These are phyloP conservation scores for Filobasidium wieringae DNA, from an alignment of 768 basidiomycete genomes.

Conservation along the genomic window DNA sequence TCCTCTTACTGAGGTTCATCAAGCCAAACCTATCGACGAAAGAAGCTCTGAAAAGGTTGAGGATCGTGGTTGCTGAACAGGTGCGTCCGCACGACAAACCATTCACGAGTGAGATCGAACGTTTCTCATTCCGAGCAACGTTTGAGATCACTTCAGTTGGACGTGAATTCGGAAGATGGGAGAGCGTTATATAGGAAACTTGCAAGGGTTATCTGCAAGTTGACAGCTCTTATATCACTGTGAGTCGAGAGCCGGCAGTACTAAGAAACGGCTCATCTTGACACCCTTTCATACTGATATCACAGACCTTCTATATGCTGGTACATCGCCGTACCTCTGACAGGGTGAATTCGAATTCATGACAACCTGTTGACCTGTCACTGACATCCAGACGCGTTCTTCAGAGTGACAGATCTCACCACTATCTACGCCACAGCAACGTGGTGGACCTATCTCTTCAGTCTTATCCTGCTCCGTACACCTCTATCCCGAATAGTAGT, in stretches of 20 bases:
- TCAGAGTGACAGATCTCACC: constrained; percentile 70
- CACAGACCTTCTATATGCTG: constrained; percentile 28
- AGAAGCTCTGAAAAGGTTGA: constrained; percentile 48
- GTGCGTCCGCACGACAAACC: constrained; percentile 14
- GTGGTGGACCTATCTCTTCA: constrained; percentile 81
- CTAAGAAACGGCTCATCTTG: no score
- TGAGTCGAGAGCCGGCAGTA: no score
- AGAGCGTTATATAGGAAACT: constrained; percentile 7
- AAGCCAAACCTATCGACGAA: constrained; percentile 45
- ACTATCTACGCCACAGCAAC: constrained; percentile 75
- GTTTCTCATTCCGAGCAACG: background rate
- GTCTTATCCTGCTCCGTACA: constrained; percentile 43
- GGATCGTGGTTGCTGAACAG: constrained; percentile 42
- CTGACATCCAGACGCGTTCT: background rate
- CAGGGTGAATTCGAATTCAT: constrained; percentile 2
- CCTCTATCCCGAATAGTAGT: constrained; percentile 62
- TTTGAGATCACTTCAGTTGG: no score
- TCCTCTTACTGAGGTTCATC: constrained; percentile 49
- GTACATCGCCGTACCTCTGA: constrained; percentile 18
- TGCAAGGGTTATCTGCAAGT: constrained; percentile 16
- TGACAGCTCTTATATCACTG: constrained; percentile 28
- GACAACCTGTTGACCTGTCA: constrained; percentile 47
- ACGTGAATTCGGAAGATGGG: background rate
- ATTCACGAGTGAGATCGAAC: background rate
- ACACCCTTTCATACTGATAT: background rate